Evolutionary conservation across 495 filamentous ascomycete species (phyloP).

Genomic region (Amniculicola lignicola): DNA sequence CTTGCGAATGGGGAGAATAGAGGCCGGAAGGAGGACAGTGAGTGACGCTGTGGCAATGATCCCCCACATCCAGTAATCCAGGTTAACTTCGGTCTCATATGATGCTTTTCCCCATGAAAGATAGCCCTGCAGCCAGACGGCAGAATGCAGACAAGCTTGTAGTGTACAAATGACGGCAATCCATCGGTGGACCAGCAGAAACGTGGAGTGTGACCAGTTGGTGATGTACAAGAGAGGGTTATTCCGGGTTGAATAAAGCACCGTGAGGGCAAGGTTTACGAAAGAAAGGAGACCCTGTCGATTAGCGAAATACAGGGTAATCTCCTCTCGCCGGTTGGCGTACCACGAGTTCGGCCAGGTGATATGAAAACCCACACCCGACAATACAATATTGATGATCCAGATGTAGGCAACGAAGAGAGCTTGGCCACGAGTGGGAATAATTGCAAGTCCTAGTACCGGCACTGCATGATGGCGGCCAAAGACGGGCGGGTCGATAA

Average conservation of each 20-base stretch:
- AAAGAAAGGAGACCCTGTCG: not conserved
- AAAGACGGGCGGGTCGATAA: conserved; percentile 1
- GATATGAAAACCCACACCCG: not conserved
- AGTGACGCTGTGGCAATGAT: conserved; percentile 40
- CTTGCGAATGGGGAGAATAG: conserved; percentile 36
- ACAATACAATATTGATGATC: conserved; percentile 44
- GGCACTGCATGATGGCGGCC: not conserved
- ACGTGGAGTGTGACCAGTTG: conserved; percentile 48
- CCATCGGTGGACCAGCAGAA: conserved; percentile 43
- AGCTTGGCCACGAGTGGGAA: conserved; percentile 43
- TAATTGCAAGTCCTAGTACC: conserved; percentile 16
- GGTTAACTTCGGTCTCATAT: conserved; percentile 27
- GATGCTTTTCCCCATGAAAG: conserved; percentile 20
- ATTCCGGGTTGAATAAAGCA: conserved; percentile 45
- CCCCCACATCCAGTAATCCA: conserved; percentile 46
- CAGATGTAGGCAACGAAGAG: conserved; percentile 43
- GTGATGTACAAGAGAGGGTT: conserved; percentile 41
- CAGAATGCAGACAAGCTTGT: conserved; percentile 43
- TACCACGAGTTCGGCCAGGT: not conserved
- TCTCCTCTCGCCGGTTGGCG: not conserved
- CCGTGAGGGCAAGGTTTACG: conserved; percentile 34
- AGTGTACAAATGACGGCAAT: not conserved
- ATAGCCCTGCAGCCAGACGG: conserved; percentile 32
- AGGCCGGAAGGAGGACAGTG: conserved; percentile 23
- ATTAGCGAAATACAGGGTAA: not conserved